Base-by-base conservation (phyloP, 805 yeast genomes). In the Hanseniaspora guilliermondii region DNA sequence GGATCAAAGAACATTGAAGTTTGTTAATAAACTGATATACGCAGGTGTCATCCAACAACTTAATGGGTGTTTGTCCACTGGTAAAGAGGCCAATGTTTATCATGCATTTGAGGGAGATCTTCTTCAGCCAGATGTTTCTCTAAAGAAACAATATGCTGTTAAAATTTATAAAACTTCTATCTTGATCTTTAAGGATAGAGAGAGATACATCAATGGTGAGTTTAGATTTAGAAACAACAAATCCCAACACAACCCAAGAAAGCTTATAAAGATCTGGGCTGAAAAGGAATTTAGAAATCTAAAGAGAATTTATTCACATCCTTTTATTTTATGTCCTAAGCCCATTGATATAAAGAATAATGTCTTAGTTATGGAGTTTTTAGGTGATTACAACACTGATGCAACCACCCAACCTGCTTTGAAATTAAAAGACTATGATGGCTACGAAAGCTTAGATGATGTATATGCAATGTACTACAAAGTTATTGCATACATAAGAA, bases 81-180 rank as follows among this genome's bases (percentile, higher is more conserved):
- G 99, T 47, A 93, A 93, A 67, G 99, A 93, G 68, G 98, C 98
- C n/a, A 93, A 93, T 64, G 97, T 93, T 0, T 93, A 93, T 65
- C 91, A 86, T 64, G 96, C 95, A 1, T 63, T 67, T 56, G 68
- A 68, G n/a, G 69, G 70, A 8, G 56, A 58, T 12, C 71, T 64
- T 17, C 61, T 60, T 53, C 56, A 56, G 17, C 53, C 52, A n/a
- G 64, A 68, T 17, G 65, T 64, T 35, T 59, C 59, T 16, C 65
- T 52, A 37, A 33, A 50, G 46, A 53, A 33, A 47, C 95, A 79
- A 61, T 82, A 73, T 61, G 98, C 98, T 0, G 85, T 93, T 49
- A 93, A 93, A 65, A 91, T 93, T 56, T 93, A 87, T 72, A 93
- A 93, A 69, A 93, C 99, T 0, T 89, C 97, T 0, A 93, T 93